Evolutionary conservation across 441 rosid species (phyloP).

Genomic region (Flueggea neowawraea): DNA sequence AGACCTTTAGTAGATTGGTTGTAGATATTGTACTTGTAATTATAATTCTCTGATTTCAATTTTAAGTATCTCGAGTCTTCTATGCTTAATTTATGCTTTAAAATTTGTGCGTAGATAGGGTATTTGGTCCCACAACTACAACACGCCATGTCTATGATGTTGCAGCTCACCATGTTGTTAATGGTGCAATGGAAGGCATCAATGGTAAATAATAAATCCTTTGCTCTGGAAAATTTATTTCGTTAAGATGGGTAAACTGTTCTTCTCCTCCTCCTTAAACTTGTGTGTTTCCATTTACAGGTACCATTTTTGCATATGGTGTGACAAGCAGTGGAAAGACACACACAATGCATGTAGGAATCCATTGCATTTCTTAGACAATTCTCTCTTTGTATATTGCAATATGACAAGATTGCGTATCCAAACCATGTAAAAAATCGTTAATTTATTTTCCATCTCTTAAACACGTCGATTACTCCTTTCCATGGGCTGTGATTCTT

Average conservation of each 20-base stretch:
- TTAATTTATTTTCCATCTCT: no score
- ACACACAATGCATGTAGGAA: slow-evolving; percentile 98
- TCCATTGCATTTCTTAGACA: slow-evolving; percentile 7
- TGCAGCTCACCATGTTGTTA: slow-evolving; percentile 94
- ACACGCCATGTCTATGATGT: slow-evolving; percentile 98
- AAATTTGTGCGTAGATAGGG: slow-evolving; percentile 55
- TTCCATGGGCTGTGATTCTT: no score
- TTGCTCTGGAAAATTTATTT: slow-evolving; percentile 10
- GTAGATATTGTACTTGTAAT: background rate
- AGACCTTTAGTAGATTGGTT: no score
- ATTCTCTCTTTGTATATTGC: slow-evolving; percentile 2
- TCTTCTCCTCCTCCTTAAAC: no score
- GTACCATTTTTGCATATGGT: slow-evolving; percentile 98
- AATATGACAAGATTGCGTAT: background rate
- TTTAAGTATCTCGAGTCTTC: no score
- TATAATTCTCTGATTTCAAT: background rate
- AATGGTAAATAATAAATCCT: slow-evolving; percentile 50
- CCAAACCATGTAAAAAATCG: no score
- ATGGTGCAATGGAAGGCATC: slow-evolving; percentile 97
- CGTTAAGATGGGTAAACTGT: background rate
- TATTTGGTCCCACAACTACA: slow-evolving; percentile 98
- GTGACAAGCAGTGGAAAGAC: slow-evolving; percentile 99
- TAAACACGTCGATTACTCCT: no score
- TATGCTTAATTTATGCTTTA: no score
- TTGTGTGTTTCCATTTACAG: slow-evolving; percentile 28